Conservation (phyloP, 2,329 filamentous ascomycete species). For the Sordariomycetes sp. region DNA sequence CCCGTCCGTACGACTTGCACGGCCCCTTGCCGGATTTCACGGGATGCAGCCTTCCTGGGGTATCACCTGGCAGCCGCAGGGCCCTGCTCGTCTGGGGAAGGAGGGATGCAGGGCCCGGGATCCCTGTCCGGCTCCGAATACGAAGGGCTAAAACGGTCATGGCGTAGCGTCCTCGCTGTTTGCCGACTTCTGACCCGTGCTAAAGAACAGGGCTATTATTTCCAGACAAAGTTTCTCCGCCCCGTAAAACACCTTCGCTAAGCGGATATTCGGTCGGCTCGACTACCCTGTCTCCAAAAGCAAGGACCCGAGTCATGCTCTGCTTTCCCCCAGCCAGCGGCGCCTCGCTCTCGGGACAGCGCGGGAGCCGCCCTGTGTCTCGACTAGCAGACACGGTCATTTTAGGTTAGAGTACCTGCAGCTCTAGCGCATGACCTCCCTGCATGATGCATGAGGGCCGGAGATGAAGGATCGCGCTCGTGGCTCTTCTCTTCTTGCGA, state of each 20-base stretch:
- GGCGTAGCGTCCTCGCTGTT: too few species aligned
- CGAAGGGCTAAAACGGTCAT: background rate
- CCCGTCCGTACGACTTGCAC: too few species aligned
- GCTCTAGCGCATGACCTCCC: constrained; percentile 1
- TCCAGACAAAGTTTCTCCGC: background rate
- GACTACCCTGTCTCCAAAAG: too few species aligned
- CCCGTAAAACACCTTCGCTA: background rate
- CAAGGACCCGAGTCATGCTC: too few species aligned
- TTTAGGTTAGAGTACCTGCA: constrained; percentile 6
- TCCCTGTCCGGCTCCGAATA: background rate
- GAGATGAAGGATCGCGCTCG: background rate
- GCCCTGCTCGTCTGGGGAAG: background rate
- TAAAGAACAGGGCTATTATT: too few species aligned
- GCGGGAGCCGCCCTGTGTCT: background rate
- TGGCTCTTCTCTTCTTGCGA: background rate
- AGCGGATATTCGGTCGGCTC: background rate
- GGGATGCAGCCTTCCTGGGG: background rate
- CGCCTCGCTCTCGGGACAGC: background rate
- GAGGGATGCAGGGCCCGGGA: background rate
- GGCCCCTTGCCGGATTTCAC: background rate
- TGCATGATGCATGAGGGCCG: constrained; percentile 2
- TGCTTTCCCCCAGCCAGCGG: too few species aligned
- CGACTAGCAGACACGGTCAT: background rate
- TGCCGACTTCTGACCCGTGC: too few species aligned
- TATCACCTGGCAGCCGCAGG: background rate